A percentile compares a stretch with the other conserved stretches of the same genome.
phyloP scores from a whole-genome alignment of 441 rosid genomes.

The Erysimum cheiri region DNA sequence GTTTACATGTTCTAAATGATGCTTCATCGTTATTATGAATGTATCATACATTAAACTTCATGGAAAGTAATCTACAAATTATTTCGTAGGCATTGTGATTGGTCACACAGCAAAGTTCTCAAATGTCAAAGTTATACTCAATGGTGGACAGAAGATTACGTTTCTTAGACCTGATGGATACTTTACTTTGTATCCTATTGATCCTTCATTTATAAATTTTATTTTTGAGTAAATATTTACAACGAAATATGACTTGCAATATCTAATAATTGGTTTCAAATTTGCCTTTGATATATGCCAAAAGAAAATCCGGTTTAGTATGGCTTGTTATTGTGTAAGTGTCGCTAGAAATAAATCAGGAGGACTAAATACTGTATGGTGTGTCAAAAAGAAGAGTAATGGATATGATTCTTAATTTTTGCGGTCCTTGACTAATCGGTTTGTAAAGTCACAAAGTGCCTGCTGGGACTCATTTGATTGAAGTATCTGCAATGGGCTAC shows the following conservation, averaged over 20 bases:
- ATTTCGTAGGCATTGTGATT: conserved; percentile 60
- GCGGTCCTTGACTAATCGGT: conserved; percentile 58
- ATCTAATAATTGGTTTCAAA: neutral
- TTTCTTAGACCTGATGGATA: conserved; percentile 95
- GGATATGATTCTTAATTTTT: neutral
- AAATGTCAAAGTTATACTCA: conserved; percentile 79
- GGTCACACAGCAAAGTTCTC: conserved; percentile 69
- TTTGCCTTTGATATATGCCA: neutral
- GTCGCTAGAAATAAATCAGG: neutral
- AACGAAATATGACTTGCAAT: neutral
- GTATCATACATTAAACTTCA: neutral
- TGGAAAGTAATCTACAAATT: conserved; percentile 32
- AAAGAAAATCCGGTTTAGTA: neutral
- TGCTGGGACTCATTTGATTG: conserved; percentile 97
- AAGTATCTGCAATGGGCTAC: conserved; percentile 85
- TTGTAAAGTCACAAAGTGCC: conserved; percentile 70
- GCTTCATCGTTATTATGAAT: neutral
- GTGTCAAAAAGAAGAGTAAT: conserved; percentile 5
- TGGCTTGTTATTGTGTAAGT: neutral
- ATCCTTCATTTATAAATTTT: neutral
- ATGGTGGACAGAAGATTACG: conserved; percentile 78
- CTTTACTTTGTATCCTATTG: conserved; percentile 85
- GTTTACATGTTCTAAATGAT: neutral
- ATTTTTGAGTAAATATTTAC: neutral
- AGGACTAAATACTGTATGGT: neutral